phyloP scores from a whole-genome alignment of 1,139 yeast species.

The Candida labiduridarum region DNA sequence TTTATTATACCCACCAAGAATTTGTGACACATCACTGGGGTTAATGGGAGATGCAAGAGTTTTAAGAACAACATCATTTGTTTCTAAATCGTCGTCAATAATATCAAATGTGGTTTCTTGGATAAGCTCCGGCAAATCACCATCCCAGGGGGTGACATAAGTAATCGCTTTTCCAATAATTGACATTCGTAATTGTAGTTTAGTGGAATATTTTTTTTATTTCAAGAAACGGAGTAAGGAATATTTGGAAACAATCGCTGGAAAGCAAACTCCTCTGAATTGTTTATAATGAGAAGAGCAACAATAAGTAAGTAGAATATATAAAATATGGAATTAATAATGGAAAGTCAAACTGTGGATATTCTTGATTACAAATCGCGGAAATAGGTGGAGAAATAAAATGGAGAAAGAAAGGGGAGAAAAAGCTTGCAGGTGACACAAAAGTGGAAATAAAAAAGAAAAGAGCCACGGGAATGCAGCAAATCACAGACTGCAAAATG shows the following conservation, averaged over 20 bases:
- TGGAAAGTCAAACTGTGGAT: background rate
- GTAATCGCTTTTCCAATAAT: conserved; percentile 28
- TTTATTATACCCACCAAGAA: conserved; percentile 89
- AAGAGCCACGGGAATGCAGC: too few relatives aligned
- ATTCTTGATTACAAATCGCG: background rate
- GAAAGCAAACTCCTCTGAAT: too few relatives aligned
- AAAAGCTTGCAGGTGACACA: too few relatives aligned
- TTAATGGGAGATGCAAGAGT: conserved; percentile 83
- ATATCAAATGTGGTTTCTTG: conserved; percentile 28
- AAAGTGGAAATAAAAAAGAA: too few relatives aligned
- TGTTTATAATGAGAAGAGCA: conserved; percentile 5
- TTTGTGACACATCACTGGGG: conserved; percentile 89
- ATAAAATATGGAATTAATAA: background rate
- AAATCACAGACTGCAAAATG: too few relatives aligned
- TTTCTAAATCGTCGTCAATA: conserved; percentile 34
- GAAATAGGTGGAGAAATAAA: background rate
- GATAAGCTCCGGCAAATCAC: conserved; percentile 19
- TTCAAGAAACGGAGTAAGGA: too few relatives aligned
- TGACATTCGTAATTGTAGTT: conserved; percentile 6
- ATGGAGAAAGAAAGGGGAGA: background rate
- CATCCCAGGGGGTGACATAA: conserved; percentile 20
- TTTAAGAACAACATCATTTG: conserved; percentile 50
- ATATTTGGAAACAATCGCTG: too few relatives aligned
- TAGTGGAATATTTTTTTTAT: background rate
- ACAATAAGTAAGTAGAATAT: conserved; percentile 1